Conservation (phyloP, 2,329 filamentous ascomycete species). For the Helminthosporium solani region DNA sequence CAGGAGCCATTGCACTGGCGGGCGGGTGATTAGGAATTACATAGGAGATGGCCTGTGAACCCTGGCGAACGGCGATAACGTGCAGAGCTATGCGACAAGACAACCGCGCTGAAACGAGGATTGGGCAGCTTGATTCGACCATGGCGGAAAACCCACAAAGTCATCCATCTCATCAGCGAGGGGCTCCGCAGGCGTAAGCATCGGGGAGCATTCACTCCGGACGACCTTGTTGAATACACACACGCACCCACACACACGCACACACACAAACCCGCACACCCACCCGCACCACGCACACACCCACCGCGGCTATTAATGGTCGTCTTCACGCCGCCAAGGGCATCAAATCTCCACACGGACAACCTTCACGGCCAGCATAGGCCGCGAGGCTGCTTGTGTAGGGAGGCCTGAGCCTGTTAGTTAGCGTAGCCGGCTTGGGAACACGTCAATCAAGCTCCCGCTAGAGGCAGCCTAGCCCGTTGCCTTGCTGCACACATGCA, state of each 20-base stretch:
- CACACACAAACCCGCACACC: too few species aligned
- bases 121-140: constrained; percentile 24
- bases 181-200: constrained; percentile 27
- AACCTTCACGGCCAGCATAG: constrained; percentile 18
- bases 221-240: neutral
- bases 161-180: too few species aligned
- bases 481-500: too few species aligned
- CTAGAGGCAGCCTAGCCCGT: too few species aligned
- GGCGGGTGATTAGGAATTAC: neutral
- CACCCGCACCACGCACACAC: neutral
- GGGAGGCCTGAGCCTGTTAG: constrained; percentile 28
- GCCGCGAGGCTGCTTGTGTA: constrained; percentile 23
- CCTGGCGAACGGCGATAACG: constrained; percentile 2
- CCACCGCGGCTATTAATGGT: constrained; percentile 22
- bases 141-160: constrained; percentile 19
- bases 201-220: constrained; percentile 35
- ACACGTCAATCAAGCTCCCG: constrained; percentile 21
- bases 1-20: constrained; percentile 19
- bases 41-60: neutral
- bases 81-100: too few species aligned
- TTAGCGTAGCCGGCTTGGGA: constrained; percentile 26
- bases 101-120: constrained; percentile 10
- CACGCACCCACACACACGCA: too few species aligned
- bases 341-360: constrained; percentile 40
- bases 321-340: constrained; percentile 23